Conservation (phyloP, 768 basidiomycete species). For the Lanmaoa pseudosensibilis region DNA sequence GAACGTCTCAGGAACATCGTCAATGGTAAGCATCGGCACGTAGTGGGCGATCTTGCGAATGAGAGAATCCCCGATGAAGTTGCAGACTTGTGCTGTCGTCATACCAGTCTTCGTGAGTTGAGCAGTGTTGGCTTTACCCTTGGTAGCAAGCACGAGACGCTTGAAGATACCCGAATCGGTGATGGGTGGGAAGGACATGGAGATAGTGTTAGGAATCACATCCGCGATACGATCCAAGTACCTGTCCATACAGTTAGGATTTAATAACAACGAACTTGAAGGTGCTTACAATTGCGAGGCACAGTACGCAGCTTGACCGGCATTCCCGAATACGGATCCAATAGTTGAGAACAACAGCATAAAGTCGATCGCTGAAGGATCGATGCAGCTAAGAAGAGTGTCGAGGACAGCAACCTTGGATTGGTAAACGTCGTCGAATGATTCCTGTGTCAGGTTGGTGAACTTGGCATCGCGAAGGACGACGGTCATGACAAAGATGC, state of each 20-base stretch:
- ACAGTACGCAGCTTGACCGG: conserved; percentile 26
- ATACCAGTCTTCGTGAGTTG: conserved; percentile 33
- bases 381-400: conserved; percentile 16
- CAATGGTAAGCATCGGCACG: conserved; percentile 29
- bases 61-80: conserved; percentile 33
- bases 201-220: conserved; percentile 31
- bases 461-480: conserved; percentile 36
- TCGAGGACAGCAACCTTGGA: conserved; percentile 23
- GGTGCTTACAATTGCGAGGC: conserved; percentile 21
- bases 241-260: conserved; percentile 12
- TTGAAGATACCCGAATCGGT: conserved; percentile 37
- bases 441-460: conserved; percentile 34
- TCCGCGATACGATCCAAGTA: conserved; percentile 35
- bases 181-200: conserved; percentile 37
- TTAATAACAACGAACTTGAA: background rate
- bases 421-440: conserved; percentile 28
- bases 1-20: conserved; percentile 27
- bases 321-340: conserved; percentile 34
- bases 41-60: conserved; percentile 32
- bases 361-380: conserved; percentile 29
- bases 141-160: conserved; percentile 29
- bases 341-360: conserved; percentile 36
- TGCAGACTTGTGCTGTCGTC: conserved; percentile 34
- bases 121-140: conserved; percentile 29
- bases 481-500: conserved; percentile 36